Evolutionary conservation across 2,329 filamentous ascomycete species (phyloP).

Genomic region (Cordyceps cateniannulata): DNA sequence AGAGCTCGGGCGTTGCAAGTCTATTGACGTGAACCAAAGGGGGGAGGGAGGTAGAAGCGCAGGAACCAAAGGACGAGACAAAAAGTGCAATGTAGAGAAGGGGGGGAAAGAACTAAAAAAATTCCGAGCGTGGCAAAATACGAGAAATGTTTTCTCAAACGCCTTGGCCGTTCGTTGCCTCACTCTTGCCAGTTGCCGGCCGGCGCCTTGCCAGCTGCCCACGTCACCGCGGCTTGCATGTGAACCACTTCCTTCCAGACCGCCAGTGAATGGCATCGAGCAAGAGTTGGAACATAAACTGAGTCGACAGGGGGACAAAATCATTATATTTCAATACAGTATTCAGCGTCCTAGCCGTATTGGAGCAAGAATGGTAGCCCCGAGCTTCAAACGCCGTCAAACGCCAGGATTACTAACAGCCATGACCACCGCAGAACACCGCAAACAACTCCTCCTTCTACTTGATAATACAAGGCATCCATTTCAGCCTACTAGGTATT

Average conservation of each 20-base stretch:
- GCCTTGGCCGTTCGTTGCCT: not conserved
- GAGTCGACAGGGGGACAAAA: not conserved
- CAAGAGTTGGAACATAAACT: not conserved
- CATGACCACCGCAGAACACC: not conserved
- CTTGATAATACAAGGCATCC: constrained; percentile 6
- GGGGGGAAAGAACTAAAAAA: not conserved
- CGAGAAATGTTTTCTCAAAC: not conserved
- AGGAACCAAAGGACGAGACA: constrained; percentile 7
- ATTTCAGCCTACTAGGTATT: not conserved
- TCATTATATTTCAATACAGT: not conserved
- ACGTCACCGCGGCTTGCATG: not conserved
- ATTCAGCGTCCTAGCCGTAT: not conserved
- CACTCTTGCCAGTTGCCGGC: constrained; percentile 9
- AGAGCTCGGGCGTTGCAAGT: constrained; percentile 1
- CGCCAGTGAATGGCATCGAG: not conserved
- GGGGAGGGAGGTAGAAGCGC: not conserved
- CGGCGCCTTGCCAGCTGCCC: constrained; percentile 4
- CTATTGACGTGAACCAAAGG: not conserved
- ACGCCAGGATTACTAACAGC: constrained; percentile 5
- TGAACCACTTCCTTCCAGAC: not conserved
- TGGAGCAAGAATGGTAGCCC: not conserved
- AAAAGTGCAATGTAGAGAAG: constrained; percentile 1
- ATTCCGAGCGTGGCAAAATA: not conserved
- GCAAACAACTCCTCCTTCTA: constrained; percentile 4
- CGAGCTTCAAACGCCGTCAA: constrained; percentile 11